A percentile compares a stretch with the other conserved stretches of the same genome.
Evolutionary conservation across 1,284 basidiomycete genomes (phyloP).

Genomic region (Singerocomus inundabilis): DNA sequence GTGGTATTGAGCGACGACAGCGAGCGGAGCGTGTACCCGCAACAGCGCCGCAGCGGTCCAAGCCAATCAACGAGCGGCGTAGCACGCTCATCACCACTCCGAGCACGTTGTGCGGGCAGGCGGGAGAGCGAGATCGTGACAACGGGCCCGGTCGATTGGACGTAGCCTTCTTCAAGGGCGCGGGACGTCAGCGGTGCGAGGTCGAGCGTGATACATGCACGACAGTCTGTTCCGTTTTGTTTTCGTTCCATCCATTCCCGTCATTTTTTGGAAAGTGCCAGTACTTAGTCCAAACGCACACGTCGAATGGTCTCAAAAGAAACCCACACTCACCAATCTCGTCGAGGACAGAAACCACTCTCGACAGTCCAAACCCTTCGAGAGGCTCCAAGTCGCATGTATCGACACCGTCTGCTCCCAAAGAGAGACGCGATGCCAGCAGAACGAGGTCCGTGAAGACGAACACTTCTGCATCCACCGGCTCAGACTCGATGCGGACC

Average conservation of each 20-base stretch:
- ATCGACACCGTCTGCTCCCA: neutral
- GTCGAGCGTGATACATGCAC: slow-evolving; percentile 44
- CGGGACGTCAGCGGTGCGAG: slow-evolving; percentile 49
- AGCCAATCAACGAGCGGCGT: slow-evolving; percentile 34
- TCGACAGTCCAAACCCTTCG: slow-evolving; percentile 53
- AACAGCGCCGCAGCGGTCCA: slow-evolving; percentile 50
- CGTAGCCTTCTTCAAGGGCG: slow-evolving; percentile 41
- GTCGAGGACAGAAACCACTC: slow-evolving; percentile 51
- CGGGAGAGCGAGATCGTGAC: slow-evolving; percentile 35
- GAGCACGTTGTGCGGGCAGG: neutral
- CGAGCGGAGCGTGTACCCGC: slow-evolving; percentile 50
- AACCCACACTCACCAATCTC: slow-evolving; percentile 21
- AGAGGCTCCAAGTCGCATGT: slow-evolving; percentile 35
- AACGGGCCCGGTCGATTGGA: slow-evolving; percentile 43
- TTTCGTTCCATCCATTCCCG: neutral
- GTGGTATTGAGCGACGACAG: slow-evolving; percentile 47
- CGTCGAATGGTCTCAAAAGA: neutral
- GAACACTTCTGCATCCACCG: slow-evolving; percentile 46
- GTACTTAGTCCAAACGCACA: neutral
- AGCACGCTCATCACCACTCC: slow-evolving; percentile 3
- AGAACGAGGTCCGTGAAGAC: slow-evolving; percentile 72
- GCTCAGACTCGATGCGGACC: slow-evolving; percentile 32
- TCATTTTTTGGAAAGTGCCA: neutral
- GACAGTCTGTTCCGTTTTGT: slow-evolving; percentile 1
- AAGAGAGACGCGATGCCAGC: slow-evolving; percentile 38